Evolutionary conservation across 1,284 basidiomycete genomes (phyloP).

Genomic region (Sparassis latifolia): DNA sequence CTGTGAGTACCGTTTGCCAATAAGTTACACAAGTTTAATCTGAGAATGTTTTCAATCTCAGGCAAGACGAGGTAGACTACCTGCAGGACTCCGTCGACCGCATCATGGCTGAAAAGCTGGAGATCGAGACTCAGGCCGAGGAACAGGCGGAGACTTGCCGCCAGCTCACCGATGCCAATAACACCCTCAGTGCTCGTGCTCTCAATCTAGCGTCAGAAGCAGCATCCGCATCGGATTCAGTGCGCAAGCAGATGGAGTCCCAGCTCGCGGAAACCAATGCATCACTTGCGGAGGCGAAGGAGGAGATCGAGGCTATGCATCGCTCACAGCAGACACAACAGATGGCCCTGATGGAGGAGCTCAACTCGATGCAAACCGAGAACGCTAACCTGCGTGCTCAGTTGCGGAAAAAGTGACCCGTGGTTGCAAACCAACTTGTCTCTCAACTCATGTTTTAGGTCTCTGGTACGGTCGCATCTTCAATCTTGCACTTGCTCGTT

Average conservation of each 20-base stretch:
- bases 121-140: constrained; percentile 63
- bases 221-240: constrained; percentile 49
- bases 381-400: constrained; percentile 65
- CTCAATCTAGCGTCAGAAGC: constrained; percentile 74
- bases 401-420: constrained; percentile 34
- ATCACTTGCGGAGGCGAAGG: constrained; percentile 31
- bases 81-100: constrained; percentile 60
- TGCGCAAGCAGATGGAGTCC: constrained; percentile 50
- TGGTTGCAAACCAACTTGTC: neutral
- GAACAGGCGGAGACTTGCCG: constrained; percentile 66
- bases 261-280: constrained; percentile 42
- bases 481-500: neutral
- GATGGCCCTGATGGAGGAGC: constrained; percentile 68
- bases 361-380: constrained; percentile 73
- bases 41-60: constrained; percentile 20
- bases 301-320: constrained; percentile 43
- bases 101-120: constrained; percentile 53
- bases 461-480: neutral
- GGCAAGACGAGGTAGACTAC: constrained; percentile 63
- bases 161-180: constrained; percentile 74
- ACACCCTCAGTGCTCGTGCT: constrained; percentile 63
- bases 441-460: neutral
- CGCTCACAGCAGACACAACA: constrained; percentile 63
- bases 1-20: constrained; percentile 41
- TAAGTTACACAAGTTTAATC: neutral